A percentile compares a stretch with the other conserved stretches of the same genome.
These are phyloP conservation scores for Anisodus tanguticus DNA, from an alignment of 257 asterid genomes.

Conservation along the genomic window DNA sequence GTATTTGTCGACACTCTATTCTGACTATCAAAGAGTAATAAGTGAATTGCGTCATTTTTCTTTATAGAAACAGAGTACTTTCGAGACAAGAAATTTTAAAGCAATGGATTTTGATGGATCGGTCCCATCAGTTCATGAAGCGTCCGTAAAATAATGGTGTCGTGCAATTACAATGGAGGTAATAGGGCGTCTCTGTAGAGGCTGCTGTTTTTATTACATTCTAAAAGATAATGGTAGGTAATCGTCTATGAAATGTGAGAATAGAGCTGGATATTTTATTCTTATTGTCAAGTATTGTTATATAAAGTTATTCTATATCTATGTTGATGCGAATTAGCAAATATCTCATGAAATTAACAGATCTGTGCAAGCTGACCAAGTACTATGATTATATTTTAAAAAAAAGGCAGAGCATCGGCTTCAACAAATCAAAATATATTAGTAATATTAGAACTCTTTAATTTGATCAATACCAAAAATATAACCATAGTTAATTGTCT, in stretches of 20 bases:
- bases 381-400: no score
- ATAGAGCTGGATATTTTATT: no score
- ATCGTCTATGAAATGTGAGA: not conserved
- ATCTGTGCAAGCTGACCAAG: no score
- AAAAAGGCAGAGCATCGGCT: no score
- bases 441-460: not conserved
- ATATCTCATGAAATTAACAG: no score
- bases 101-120: not conserved
- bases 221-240: not conserved
- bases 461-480: not conserved
- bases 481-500: not conserved
- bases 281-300: no score
- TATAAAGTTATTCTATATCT: no score
- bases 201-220: not conserved
- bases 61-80: conserved; percentile 10
- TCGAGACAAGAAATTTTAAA: conserved; percentile 17
- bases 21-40: not conserved
- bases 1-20: not conserved
- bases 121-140: not conserved
- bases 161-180: not conserved
- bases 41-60: not conserved
- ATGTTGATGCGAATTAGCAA: no score
- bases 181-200: not conserved
- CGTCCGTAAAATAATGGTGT: not conserved
- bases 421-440: not conserved